Evolutionary conservation across 352 stramenopile species (phyloP), one percentile per base, ranked within the genome.

Genomic region (Phytophthora lateralis): DNA sequence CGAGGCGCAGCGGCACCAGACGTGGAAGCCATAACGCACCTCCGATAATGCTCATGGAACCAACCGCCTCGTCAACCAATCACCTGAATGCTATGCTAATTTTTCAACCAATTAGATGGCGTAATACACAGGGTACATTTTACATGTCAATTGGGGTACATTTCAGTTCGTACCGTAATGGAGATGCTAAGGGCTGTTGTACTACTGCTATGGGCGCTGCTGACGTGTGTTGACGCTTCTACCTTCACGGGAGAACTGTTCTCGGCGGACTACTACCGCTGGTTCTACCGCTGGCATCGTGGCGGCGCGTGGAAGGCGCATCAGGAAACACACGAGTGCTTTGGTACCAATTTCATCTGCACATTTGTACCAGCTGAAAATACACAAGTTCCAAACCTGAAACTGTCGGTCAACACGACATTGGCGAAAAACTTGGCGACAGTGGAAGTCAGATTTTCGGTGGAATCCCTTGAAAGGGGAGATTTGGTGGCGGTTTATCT

Each of bases 211-310:
- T 14, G 52, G 46, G 6, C 32, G 32, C 44, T 63, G 29, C 30
- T 18, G n/a, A 38, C 37, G 18, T 3, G 4, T 3, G 61, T 32
- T 10, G 10, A 29, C 39, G 49, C 55, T 14, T 53, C 41, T 32
- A 32, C 42, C 27, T 70, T 66, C 49, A 17, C 49, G 4, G 62
- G 55, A 41, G 50, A 66, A 18, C 49, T 66, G 11, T 66, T 58
- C 45, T 62, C 62, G 0, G 18, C 29, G 1, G 55, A 70, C 2
- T 70, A 70, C 26, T 70, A 66, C 24, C 29, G 18, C 18, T 66
- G 62, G 62, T 65, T 71, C 30, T 71, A 71, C 34, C 56, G 63
- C 17, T 71, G 56, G 63, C 45, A 71, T 50, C 56, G 43, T 4
- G 63, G 63, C 27, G 63, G 63, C 20, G 63, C 63, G 29, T 66